Percentiles rank a stretch among this genome's conserved stretches.
These are phyloP conservation scores for Colletotrichum brevisporum DNA, from an alignment of 2,329 filamentous ascomycete genomes.

Conservation along the genomic window DNA sequence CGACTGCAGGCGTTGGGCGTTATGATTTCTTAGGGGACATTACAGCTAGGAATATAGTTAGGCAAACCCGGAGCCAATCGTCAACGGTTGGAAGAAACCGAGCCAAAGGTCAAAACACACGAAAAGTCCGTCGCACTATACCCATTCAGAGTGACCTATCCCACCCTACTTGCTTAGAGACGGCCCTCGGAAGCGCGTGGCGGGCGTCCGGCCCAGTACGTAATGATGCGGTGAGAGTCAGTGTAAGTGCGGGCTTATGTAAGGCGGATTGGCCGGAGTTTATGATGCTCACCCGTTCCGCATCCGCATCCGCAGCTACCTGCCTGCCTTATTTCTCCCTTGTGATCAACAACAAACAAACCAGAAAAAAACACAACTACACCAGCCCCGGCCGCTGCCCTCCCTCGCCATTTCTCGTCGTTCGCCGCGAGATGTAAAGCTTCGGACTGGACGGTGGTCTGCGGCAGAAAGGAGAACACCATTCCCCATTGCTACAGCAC, in stretches of 20 bases:
- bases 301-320: conserved; percentile 30
- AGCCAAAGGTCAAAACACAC: neutral
- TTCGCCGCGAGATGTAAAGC: conserved; percentile 36
- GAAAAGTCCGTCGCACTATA: conserved; percentile 14
- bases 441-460: conserved; percentile 27
- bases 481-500: conserved; percentile 22
- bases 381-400: neutral
- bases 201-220: conserved; percentile 23
- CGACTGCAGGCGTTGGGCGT: conserved; percentile 36
- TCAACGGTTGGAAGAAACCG: neutral
- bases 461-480: conserved; percentile 32
- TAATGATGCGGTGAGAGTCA: conserved; percentile 22
- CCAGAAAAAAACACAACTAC: neutral
- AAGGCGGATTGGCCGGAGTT: conserved; percentile 24
- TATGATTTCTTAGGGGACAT: conserved; percentile 6
- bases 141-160: conserved; percentile 1
- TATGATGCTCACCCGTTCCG: conserved; percentile 36
- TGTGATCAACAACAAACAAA: conserved; percentile 38
- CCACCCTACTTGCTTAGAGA: neutral
- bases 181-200: neutral
- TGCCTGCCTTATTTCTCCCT: conserved; percentile 23
- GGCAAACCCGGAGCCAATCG: conserved; percentile 2
- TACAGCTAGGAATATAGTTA: conserved; percentile 14
- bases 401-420: conserved; percentile 2
- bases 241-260: conserved; percentile 29